A percentile compares a stretch with the other conserved stretches of the same genome.
phyloP scores from a whole-genome alignment of 257 asterid species.

The Solanum ossicruentum region DNA sequence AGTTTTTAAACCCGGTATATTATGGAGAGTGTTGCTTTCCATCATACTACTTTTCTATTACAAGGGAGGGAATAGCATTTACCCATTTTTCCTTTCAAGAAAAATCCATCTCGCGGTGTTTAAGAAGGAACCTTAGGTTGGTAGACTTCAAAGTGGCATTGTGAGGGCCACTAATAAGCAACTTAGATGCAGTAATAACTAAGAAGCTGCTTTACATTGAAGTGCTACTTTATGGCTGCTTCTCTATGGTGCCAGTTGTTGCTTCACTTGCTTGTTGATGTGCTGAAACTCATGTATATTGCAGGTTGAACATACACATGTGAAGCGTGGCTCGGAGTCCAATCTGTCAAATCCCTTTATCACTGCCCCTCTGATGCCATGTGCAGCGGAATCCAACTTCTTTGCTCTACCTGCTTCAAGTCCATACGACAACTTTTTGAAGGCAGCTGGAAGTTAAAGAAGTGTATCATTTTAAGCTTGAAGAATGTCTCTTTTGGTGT shows the following conservation, averaged over 20 bases:
- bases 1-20: not conserved
- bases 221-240: not conserved
- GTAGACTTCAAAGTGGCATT: not conserved
- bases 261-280: not conserved
- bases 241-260: not conserved
- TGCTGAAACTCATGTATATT: not conserved
- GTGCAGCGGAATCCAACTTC: constrained; percentile 27
- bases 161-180: not conserved
- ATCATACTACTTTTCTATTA: not conserved
- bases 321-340: not conserved
- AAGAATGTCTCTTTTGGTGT: not conserved
- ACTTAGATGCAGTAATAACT: not conserved
- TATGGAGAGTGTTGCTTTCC: not conserved
- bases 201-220: not conserved
- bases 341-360: constrained; percentile 15
- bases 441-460: constrained; percentile 59
- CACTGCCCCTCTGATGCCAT: constrained; percentile 10
- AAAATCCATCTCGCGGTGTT: not conserved
- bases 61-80: not conserved
- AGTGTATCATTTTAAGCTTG: not conserved
- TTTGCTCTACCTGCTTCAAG: constrained; percentile 50
- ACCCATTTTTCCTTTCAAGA: not conserved
- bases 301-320: not conserved
- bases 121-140: not conserved
- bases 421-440: constrained; percentile 74